These are phyloP conservation scores for Trametes cingulata DNA, from an alignment of 768 basidiomycete genomes.

Conservation along the genomic window DNA sequence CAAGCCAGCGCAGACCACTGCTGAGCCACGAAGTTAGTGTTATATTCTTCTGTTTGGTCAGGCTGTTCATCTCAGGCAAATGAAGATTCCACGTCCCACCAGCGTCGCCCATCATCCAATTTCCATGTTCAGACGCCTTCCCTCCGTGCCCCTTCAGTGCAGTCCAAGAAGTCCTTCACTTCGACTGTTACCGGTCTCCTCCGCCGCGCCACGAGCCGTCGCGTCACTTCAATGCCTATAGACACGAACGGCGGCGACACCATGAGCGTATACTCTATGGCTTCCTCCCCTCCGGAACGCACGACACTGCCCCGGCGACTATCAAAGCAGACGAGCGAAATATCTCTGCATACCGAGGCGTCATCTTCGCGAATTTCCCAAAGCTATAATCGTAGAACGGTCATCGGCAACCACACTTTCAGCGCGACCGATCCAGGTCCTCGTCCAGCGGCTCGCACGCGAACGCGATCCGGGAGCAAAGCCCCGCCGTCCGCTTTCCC, in stretches of 20 bases:
- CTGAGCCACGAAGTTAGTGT: constrained; percentile 23
- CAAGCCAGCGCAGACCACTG: constrained; percentile 7
- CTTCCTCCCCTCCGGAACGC: constrained; percentile 25
- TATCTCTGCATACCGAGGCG: constrained; percentile 47
- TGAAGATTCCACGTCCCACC: constrained; percentile 22
- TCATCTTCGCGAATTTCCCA: constrained; percentile 40
- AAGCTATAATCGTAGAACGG: constrained; percentile 9
- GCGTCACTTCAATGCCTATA: constrained; percentile 23
- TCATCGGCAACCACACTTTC: constrained; percentile 17
- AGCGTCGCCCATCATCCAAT: constrained; percentile 26
- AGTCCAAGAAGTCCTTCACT: constrained; percentile 36
- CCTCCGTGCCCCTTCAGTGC: constrained; percentile 23
- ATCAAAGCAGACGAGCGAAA: constrained; percentile 51
- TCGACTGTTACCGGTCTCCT: constrained; percentile 39
- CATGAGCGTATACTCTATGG: constrained; percentile 31
- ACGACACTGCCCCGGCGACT: constrained; percentile 31
- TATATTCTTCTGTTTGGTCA: not conserved
- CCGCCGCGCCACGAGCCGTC: constrained; percentile 35
- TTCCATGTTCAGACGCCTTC: constrained; percentile 32
- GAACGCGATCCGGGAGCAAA: constrained; percentile 30
- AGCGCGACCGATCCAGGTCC: constrained; percentile 20
- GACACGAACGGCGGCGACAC: constrained; percentile 29
- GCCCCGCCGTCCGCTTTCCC: constrained; percentile 37
- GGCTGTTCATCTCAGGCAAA: constrained; percentile 8
- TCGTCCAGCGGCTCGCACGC: constrained; percentile 20